Evolutionary conservation across 345 rosid species (phyloP).

Genomic region (Lepidium didymum): DNA sequence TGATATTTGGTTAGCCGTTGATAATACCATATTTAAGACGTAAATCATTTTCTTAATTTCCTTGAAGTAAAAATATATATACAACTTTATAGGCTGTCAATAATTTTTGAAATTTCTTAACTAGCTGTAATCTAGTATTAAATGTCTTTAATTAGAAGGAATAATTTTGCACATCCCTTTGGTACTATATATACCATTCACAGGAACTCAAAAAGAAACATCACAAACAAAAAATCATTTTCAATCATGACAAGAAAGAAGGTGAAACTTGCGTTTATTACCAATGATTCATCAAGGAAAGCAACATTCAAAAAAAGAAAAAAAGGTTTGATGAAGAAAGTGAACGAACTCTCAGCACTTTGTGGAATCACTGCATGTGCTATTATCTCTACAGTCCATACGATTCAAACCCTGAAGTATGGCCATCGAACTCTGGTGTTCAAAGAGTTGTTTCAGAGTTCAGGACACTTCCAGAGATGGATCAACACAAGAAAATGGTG

Average conservation of each 20-base stretch:
- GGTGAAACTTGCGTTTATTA: slow-evolving; percentile 25
- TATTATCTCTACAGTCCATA: slow-evolving; percentile 18
- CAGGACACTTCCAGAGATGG: slow-evolving; percentile 21
- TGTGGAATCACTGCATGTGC: slow-evolving; percentile 22
- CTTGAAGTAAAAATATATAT: too few relatives aligned
- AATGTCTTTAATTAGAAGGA: neutral
- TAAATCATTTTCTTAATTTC: too few relatives aligned
- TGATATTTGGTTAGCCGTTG: too few relatives aligned
- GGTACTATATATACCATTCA: neutral
- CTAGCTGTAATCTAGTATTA: neutral
- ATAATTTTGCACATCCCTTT: neutral
- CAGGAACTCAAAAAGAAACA: neutral
- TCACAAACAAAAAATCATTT: neutral
- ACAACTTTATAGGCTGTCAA: too few relatives aligned
- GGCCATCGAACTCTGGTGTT: slow-evolving; percentile 24
- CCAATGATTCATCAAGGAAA: slow-evolving; percentile 24
- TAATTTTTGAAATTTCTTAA: neutral
- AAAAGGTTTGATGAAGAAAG: slow-evolving; percentile 29
- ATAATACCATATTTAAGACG: too few relatives aligned
- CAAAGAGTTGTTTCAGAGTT: slow-evolving; percentile 21
- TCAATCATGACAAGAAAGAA: slow-evolving; percentile 21
- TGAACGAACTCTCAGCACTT: slow-evolving; percentile 20
- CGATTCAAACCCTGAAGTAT: slow-evolving; percentile 25
- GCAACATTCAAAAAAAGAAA: slow-evolving; percentile 24
- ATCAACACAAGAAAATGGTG: slow-evolving; percentile 28